These are phyloP conservation scores for Wickerhamiella sorbophila DNA, from an alignment of 805 yeast genomes.

Conservation along the genomic window DNA sequence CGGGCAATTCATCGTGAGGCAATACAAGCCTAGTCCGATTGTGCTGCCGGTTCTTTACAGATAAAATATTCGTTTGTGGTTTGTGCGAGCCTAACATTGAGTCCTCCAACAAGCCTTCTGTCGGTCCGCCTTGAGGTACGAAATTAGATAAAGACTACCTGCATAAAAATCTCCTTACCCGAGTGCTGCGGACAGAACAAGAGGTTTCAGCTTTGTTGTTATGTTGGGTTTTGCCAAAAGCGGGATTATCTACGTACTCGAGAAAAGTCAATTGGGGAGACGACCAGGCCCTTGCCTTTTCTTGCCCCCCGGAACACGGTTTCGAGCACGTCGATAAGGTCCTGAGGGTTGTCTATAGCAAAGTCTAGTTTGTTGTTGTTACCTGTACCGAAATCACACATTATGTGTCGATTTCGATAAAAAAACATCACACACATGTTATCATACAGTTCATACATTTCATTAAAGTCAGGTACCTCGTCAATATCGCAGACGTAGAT, in stretches of 20 bases:
- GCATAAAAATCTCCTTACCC: too few species aligned
- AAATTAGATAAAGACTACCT: too few species aligned
- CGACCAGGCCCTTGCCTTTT: constrained; percentile 84
- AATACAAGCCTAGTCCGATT: too few species aligned
- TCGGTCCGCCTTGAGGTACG: too few species aligned
- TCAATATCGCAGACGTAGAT: constrained; percentile 80
- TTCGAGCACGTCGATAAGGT: constrained; percentile 80
- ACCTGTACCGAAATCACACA: constrained; percentile 98
- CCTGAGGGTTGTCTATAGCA: constrained; percentile 64
- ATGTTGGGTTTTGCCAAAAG: background rate
- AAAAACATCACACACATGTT: constrained; percentile 91
- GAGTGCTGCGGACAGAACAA: too few species aligned
- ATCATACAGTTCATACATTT: constrained; percentile 81
- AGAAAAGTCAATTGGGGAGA: constrained; percentile 45
- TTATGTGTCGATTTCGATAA: constrained; percentile 81
- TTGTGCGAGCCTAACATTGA: too few species aligned
- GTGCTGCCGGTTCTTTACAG: too few species aligned
- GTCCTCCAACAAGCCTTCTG: too few species aligned
- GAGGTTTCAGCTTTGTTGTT: background rate
- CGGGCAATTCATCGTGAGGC: too few species aligned
- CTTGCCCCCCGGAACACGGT: constrained; percentile 81
- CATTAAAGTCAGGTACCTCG: constrained; percentile 79
- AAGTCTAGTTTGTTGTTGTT: constrained; percentile 90
- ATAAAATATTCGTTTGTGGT: too few species aligned
- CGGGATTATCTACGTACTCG: too few species aligned